phyloP scores from a whole-genome alignment of 2,329 filamentous ascomycete species.

The Fonsecaea nubica region DNA sequence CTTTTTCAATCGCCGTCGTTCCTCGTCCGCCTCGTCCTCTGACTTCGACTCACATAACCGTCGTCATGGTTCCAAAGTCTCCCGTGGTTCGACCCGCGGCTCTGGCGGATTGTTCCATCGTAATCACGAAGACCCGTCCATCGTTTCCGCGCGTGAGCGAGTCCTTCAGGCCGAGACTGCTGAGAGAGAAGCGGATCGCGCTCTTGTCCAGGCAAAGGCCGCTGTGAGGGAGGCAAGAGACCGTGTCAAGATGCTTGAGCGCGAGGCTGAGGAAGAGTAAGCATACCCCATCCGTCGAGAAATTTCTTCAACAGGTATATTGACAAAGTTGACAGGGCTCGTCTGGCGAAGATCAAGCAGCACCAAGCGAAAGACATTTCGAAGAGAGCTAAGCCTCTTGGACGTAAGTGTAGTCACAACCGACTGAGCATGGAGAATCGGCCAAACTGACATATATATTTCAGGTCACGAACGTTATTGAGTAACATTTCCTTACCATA shows the following conservation, averaged over 20 bases:
- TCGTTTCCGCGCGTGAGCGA: constrained; percentile 66
- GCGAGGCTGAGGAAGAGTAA: constrained; percentile 68
- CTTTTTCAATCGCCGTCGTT: constrained; percentile 31
- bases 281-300: constrained; percentile 22
- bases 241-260: constrained; percentile 67
- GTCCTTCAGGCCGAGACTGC: constrained; percentile 68
- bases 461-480: constrained; percentile 20
- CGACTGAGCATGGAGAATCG: too few relatives aligned
- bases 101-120: constrained; percentile 50
- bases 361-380: constrained; percentile 68
- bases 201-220: constrained; percentile 63
- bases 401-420: constrained; percentile 60
- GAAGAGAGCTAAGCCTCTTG: constrained; percentile 72
- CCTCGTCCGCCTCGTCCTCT: constrained; percentile 40
- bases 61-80: constrained; percentile 29
- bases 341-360: constrained; percentile 72
- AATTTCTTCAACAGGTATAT: not conserved
- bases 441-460: not conserved
- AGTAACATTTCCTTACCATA: not conserved
- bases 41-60: constrained; percentile 40
- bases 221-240: constrained; percentile 69
- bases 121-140: constrained; percentile 65
- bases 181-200: constrained; percentile 70
- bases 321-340: constrained; percentile 48
- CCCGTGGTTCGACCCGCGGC: constrained; percentile 35